Conservation (phyloP, 1,284 basidiomycete species). For the Hymenochaete sp. region DNA sequence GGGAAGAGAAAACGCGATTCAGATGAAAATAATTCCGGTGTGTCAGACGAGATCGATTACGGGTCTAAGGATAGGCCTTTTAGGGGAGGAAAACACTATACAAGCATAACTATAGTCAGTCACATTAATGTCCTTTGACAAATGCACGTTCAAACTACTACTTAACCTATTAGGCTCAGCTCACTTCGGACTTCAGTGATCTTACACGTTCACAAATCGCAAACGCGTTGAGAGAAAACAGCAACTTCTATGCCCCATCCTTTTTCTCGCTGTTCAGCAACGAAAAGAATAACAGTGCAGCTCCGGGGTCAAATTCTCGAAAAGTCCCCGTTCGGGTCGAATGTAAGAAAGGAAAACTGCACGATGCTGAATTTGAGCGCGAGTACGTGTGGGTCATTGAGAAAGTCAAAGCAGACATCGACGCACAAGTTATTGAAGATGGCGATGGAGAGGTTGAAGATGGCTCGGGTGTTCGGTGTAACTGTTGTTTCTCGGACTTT, state of each 20-base stretch:
- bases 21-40: slow-evolving; percentile 19
- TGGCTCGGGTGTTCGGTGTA: slow-evolving; percentile 70
- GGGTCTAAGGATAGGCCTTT: slow-evolving; percentile 33
- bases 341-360: slow-evolving; percentile 34
- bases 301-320: slow-evolving; percentile 32
- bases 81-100: slow-evolving; percentile 37
- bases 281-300: slow-evolving; percentile 26
- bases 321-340: slow-evolving; percentile 27
- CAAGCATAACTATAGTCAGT: slow-evolving; percentile 44
- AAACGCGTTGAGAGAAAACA: slow-evolving; percentile 29
- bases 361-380: slow-evolving; percentile 30
- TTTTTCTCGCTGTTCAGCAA: slow-evolving; percentile 37
- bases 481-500: slow-evolving; percentile 71
- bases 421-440: slow-evolving; percentile 25
- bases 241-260: slow-evolving; percentile 51
- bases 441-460: slow-evolving; percentile 37
- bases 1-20: slow-evolving; percentile 40
- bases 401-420: slow-evolving; percentile 28
- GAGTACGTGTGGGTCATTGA: slow-evolving; percentile 38
- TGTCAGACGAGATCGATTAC: slow-evolving; percentile 42
- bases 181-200: slow-evolving; percentile 47
- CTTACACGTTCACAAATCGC: slow-evolving; percentile 48
- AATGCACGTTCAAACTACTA: neutral
- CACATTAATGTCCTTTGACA: neutral
- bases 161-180: slow-evolving; percentile 34